A percentile compares a stretch with the other conserved stretches of the same genome.
Conservation (phyloP, 371 early-diverging fungal species). For the Zychaea mexicana region DNA sequence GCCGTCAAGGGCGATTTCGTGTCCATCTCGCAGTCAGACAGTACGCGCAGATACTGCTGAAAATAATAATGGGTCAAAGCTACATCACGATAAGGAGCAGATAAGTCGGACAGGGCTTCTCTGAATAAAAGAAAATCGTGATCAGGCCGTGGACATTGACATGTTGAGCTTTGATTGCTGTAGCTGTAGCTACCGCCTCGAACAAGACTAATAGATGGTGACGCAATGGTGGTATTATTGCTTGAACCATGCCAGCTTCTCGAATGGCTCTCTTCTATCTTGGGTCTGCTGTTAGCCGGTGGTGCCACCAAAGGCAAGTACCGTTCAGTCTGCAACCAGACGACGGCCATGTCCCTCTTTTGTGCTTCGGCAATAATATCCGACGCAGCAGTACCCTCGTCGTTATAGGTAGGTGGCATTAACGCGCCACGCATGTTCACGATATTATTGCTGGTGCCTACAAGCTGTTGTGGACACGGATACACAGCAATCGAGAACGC, state of each 20-base stretch:
- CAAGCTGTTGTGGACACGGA: constrained; percentile 32
- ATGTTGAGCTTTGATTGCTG: constrained; percentile 5
- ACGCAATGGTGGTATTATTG: not conserved
- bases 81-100: constrained; percentile 32
- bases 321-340: not conserved
- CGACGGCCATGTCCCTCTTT: not conserved
- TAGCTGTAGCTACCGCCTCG: not conserved
- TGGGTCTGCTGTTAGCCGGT: not conserved
- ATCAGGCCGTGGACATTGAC: constrained; percentile 34
- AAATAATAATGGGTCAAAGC: constrained; percentile 60
- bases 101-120: constrained; percentile 25
- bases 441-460: not conserved
- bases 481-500: constrained; percentile 43
- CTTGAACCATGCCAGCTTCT: not conserved
- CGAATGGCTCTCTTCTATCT: not conserved
- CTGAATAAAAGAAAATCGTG: constrained; percentile 26
- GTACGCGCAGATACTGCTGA: constrained; percentile 46
- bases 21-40: constrained; percentile 55
- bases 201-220: not conserved
- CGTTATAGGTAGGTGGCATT: too few species aligned
- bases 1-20: constrained; percentile 21
- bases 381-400: too few species aligned
- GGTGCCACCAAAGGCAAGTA: not conserved
- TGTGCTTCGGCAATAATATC: not conserved
- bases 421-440: too few species aligned